Conservation (phyloP, 2,329 filamentous ascomycete genomes). For the Trichoderma sp. region DNA sequence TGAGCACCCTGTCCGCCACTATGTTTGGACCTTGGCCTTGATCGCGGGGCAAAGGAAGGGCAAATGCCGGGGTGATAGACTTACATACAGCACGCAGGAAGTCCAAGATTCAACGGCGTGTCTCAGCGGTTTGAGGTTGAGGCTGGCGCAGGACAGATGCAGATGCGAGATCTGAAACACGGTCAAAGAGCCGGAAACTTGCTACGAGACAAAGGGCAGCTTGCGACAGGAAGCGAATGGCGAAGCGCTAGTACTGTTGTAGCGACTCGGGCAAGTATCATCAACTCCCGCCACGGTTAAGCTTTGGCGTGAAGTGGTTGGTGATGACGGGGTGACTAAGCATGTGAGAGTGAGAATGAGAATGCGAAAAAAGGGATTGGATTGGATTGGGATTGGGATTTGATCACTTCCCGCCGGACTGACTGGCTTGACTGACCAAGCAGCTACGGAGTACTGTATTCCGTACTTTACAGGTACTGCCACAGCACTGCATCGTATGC, state of each 20-base stretch:
- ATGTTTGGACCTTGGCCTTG: background rate
- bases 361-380: background rate
- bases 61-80: background rate
- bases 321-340: background rate
- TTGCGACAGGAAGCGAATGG: constrained; percentile 12
- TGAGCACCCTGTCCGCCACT: background rate
- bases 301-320: background rate
- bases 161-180: constrained; percentile 3
- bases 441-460: too few species aligned
- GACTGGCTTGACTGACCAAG: too few species aligned
- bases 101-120: background rate
- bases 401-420: too few species aligned
- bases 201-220: background rate
- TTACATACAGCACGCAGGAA: background rate
- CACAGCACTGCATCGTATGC: background rate
- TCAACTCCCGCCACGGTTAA: background rate
- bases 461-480: background rate
- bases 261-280: background rate
- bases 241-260: constrained; percentile 1
- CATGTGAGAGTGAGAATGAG: background rate
- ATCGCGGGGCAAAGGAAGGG: constrained; percentile 8
- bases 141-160: background rate
- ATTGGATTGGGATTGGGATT: background rate
- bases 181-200: background rate
- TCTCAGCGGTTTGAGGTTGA: background rate